Base-by-base conservation (phyloP, 352 stramenopile genomes). In the Thalassiosira hispida region DNA sequence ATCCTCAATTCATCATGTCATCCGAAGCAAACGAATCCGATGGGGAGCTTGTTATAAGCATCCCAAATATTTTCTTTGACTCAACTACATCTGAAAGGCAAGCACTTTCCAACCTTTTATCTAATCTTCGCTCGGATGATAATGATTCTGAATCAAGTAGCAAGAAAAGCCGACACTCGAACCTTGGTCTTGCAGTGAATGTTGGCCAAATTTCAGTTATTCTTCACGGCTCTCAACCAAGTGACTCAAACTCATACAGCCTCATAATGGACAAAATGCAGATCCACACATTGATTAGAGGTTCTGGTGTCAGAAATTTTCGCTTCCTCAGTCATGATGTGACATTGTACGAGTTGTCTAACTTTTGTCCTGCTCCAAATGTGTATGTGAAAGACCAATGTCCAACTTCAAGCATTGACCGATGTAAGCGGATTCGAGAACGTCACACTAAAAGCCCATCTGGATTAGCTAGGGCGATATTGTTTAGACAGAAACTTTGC, bases 401-500 rank as follows among this genome's bases (percentile, higher is more conserved):
- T 60, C 44, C 49, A 65, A 23, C 25, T 59, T 63, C 52, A 31
- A 63, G 61, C 42, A 25, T 18, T 23, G 73, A 78, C 49, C 64
- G 51, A 63, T 83, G 56, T 49, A 73, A 80, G 61, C 31, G 38
- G 20, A 31, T 86, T 23, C 61, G 60, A 46, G 31, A 61, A 69
- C 56, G 73, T 22, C 56, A 70, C 16, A 62, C 57, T 14, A 73
- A 57, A 61, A 79, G 66, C 66, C n/a, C 55, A 56, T 76, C 46
- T 18, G 60, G 68, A 53, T 27, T 25, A 11, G 33, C 70, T 25
- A 52, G 25, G 40, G 83, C 88, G 20, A 79, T 93, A 35, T 67
- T 92, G 6, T 88, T 86, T 59, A 79, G 88, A 73, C 91, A 87
- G 16, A 81, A 92, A 62, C 53, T 93, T 31, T 89, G 89, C 46